phyloP scores from a whole-genome alignment of 176 grass and related monocot species.

The Carex parvula region DNA sequence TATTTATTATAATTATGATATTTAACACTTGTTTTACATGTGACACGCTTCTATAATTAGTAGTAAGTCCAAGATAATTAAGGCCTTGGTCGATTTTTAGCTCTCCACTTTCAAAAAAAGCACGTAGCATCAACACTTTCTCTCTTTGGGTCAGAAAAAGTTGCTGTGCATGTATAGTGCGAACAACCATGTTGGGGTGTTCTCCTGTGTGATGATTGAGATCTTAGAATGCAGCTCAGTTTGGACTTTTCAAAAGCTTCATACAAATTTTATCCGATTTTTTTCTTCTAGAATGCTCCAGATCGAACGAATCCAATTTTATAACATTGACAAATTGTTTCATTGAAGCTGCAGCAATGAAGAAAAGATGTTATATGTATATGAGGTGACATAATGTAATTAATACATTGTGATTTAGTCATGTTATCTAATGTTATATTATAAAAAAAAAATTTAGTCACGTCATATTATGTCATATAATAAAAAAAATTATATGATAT shows the following conservation, averaged over 20 bases:
- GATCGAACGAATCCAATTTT: neutral
- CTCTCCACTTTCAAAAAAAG: neutral
- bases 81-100: neutral
- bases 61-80: neutral
- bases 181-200: neutral
- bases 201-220: constrained; percentile 19
- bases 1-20: neutral
- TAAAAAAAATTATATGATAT: no score
- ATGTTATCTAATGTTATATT: no score
- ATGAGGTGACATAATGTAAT: no score
- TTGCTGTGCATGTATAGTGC: neutral
- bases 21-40: neutral
- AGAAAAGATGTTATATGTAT: no score
- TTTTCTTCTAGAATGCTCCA: constrained; percentile 14
- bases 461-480: no score
- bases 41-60: neutral
- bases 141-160: constrained; percentile 17
- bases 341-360: no score
- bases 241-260: constrained; percentile 14
- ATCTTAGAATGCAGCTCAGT: constrained; percentile 9
- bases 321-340: neutral
- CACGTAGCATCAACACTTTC: neutral
- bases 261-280: neutral
- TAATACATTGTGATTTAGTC: neutral
- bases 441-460: no score